Base-by-base conservation (phyloP, 208 protist genomes). In the Trypanosoma melophagium region DNA sequence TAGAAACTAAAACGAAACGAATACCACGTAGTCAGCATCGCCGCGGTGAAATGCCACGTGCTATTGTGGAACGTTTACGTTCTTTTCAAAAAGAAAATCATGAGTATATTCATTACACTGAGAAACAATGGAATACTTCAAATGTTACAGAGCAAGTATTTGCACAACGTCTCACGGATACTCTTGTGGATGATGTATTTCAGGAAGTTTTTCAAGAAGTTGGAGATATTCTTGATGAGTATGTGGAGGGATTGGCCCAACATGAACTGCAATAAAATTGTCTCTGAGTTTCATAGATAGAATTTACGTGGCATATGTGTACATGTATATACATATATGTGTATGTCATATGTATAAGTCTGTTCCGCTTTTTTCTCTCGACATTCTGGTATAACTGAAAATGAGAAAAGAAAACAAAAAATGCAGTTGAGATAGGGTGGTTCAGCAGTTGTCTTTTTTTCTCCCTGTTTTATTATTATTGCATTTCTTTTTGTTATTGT, bases 121-220 rank as follows among this genome's bases (percentile, higher is more conserved):
- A 96, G 72, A 76, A 74, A 41, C 71, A 86, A 10, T 96, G 89
- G 87, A 96, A 96, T 77, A 92, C 74, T 2, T 93, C 85, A 56
- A 57, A 78, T 10, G 76, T 85, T 5, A 94, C 91, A 24, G 87
- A 96, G 72, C 92, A 86, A 28, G 79, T 81, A 7, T 93, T 96
- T 73, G 84, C 91, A 7, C 81, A 92, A 60, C 78, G 88, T 9
- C 77, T 96, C n/a, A 94, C 84, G 0, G 77, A 84, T 12, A 80
- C 70, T 17, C 63, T 96, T 22, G 12, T 79, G 8, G 85, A 94
- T 16, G 91, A 96, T 71, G 86, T 79, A 38, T 82, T 90, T 44
- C 45, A 68, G 10, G 91, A 96, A 65, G 86, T 96, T 53, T 74
- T 90, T 69, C 50, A 73, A 0, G 91, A 96, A 69, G 88, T 96